Evolutionary conservation across 805 yeast genomes (phyloP).

Genomic region (Candida ponderosae): DNA sequence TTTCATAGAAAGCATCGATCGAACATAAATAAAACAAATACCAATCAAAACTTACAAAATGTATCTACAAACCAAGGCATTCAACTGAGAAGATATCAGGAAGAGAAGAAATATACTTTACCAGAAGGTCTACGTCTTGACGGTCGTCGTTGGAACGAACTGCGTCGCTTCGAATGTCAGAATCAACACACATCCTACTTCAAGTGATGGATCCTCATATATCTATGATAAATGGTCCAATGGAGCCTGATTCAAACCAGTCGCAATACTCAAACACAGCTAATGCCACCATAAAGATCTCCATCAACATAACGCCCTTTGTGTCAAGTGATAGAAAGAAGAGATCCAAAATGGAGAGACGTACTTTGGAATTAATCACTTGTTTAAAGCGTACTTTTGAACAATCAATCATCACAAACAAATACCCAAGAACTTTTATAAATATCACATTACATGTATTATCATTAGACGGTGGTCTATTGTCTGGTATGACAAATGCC

Average conservation of each 20-base stretch:
- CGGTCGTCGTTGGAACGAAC: slow-evolving; percentile 93
- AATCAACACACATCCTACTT: slow-evolving; percentile 79
- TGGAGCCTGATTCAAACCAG: slow-evolving; percentile 56
- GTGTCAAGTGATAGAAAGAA: slow-evolving; percentile 71
- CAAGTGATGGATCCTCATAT: slow-evolving; percentile 88
- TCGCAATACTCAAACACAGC: slow-evolving; percentile 41
- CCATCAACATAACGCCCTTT: slow-evolving; percentile 71
- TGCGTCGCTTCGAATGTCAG: slow-evolving; percentile 74
- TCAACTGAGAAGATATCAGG: not conserved
- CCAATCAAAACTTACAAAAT: too few relatives aligned
- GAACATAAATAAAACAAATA: too few relatives aligned
- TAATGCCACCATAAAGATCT: slow-evolving; percentile 53
- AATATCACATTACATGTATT: slow-evolving; percentile 68
- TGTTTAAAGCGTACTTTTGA: slow-evolving; percentile 63
- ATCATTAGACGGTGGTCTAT: slow-evolving; percentile 84
- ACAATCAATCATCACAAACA: slow-evolving; percentile 62
- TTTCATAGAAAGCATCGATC: too few relatives aligned
- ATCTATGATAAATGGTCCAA: slow-evolving; percentile 81
- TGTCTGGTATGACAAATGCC: slow-evolving; percentile 77
- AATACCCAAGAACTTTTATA: slow-evolving; percentile 82
- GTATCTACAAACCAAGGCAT: too few relatives aligned
- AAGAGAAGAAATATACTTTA: slow-evolving; percentile 75
- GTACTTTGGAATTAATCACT: slow-evolving; percentile 60
- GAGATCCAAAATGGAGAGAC: slow-evolving; percentile 57
- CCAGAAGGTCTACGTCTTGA: slow-evolving; percentile 93